Percentiles rank a stretch among this genome's conserved stretches.
phyloP scores from a whole-genome alignment of 1,284 basidiomycete genomes.

The Earliella scabrosa region DNA sequence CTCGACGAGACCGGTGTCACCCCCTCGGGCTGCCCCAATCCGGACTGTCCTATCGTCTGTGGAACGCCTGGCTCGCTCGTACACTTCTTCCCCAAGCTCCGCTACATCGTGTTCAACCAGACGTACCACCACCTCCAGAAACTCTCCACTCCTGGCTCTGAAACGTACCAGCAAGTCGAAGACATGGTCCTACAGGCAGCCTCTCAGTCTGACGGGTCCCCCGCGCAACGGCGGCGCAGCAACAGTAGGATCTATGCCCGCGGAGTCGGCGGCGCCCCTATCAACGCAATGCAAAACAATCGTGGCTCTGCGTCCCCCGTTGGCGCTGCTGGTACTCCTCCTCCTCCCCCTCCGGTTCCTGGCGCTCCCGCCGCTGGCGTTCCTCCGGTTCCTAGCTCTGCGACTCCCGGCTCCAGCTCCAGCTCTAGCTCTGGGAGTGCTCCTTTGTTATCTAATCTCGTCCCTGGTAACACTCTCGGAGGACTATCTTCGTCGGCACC shows the following conservation, averaged over 20 bases:
- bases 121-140: constrained; percentile 42
- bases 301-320: constrained; percentile 1
- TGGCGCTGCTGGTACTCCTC: background rate
- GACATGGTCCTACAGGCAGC: constrained; percentile 41
- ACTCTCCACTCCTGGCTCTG: constrained; percentile 41
- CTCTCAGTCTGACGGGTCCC: constrained; percentile 23
- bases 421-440: constrained; percentile 4
- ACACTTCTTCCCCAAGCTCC: constrained; percentile 61
- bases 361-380: background rate
- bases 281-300: constrained; percentile 11
- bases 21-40: constrained; percentile 74
- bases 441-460: background rate
- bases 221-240: constrained; percentile 3
- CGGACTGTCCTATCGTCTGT: constrained; percentile 75
- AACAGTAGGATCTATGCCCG: constrained; percentile 15
- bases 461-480: constrained; percentile 5
- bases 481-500: background rate
- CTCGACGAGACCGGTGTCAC: constrained; percentile 54
- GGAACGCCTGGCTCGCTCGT: constrained; percentile 80
- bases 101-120: constrained; percentile 52
- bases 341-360: background rate
- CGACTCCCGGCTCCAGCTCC: background rate
- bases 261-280: background rate
- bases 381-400: background rate
- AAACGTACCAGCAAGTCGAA: constrained; percentile 46